Evolutionary conservation across 306 rosid species (phyloP), one percentile per base, ranked within the genome.

Genomic region (Alnus glutinosa): DNA sequence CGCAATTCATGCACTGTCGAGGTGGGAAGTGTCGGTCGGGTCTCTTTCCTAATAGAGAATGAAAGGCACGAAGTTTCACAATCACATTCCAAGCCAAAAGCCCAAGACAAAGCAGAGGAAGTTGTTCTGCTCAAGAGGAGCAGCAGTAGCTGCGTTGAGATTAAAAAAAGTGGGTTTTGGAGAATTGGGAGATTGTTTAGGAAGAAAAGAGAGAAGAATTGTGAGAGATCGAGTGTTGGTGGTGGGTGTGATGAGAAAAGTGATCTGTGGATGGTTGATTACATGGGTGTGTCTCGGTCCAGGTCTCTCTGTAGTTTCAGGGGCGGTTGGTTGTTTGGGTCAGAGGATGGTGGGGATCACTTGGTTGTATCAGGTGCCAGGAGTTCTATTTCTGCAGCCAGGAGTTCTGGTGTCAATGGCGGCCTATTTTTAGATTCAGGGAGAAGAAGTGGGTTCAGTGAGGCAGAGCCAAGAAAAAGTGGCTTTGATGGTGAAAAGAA

Each of bases 251-350:
- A 94, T 74, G 96, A 91, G 75, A 93, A 82, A 48, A 87, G 86
- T 72, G 98, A 92, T 75, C 70, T 78, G 74, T 90, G 92, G 92
- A 39, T 87, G 84, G 79, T 67, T 58, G 92, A 91, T 87, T 85
- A 83, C 36, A 86, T 86, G 39, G 93, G 94, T 42, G 97, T 96
- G 7, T 96, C 97, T 0, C 87, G 99, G 75, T 96, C 99, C 18
- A 90, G 98, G 80, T 96, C 99, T 37, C 86, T 96, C 0, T 96
- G 98, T 34, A 96, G 99, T 80, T 96, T 96, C 81, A 85, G 99
- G 5, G 92, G 89, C 5, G 93, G 92, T 12, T 89, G 88, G 2
- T 16, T 78, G 54, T 88, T 89, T 58, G 98, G 94, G 67, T 91
- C 99, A 3, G 99, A 93, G 46, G 97, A 93, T 71, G 98, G 97